Evolutionary conservation across 305 asterid species (phyloP), one percentile per base, ranked within the genome.

Genomic region (Vinca major): DNA sequence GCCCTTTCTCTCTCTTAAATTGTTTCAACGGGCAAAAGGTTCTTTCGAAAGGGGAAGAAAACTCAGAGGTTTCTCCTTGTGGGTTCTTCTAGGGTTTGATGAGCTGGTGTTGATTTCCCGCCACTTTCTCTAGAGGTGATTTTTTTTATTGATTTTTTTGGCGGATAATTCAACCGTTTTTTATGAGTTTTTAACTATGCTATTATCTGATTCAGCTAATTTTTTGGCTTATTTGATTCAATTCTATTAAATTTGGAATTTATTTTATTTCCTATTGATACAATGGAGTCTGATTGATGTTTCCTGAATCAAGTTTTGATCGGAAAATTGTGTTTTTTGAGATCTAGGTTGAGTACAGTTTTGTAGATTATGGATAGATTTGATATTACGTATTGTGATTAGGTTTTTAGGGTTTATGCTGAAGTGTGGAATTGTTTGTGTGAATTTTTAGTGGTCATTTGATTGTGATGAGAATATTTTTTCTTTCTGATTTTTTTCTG

Each of bases 301-400:
- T 67, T 71, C 72, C 69, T 67, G 77, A 74, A 70, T 68, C 55
- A 7, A 39, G 49, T 45, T 66, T 69, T 74, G 73, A 70, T 78
- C 71, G 53, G 52, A 60, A 67, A 4, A 55, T 71, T 69, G 78
- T 76, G 68, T 11, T 74, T n/a, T n/a, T 61, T 74, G 84, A 77
- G 92, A 89, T 89, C 88, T 82, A 86, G 78, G 68, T 63, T 78
- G 76, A 60, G 78, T 74, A 76, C 48, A 67, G 55, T 77, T 75
- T 72, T 33, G 39, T 70, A 57, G 67, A 62, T 71, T 37, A 69
- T 68, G 14, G 33, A 71, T 39, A 61, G 60, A 62, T 52, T 63
- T 16, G 13, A 48, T n/a, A 68, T 33, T 61, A 39, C 49, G 33
- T 53, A 75, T 75, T 17, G 13, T 55, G 36, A 26, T 71, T 76